Evolutionary conservation across 768 basidiomycete genomes (phyloP).

Genomic region (Termitomyces sp.): DNA sequence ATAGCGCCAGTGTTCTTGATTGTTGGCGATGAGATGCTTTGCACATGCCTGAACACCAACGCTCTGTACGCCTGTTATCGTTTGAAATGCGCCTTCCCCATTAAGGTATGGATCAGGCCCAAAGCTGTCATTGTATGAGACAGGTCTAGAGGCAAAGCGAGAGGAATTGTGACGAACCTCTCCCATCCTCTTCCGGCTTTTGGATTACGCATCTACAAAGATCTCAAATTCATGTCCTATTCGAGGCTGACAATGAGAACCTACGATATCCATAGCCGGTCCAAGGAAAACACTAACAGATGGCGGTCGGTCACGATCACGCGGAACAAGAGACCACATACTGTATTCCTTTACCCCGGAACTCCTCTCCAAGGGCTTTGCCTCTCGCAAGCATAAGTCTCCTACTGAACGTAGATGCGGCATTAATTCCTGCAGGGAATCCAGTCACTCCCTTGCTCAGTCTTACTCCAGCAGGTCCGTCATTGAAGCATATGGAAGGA

Average conservation of each 20-base stretch:
- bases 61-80: too few species aligned
- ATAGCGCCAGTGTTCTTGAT: conserved; percentile 52
- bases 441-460: conserved; percentile 42
- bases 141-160: not conserved
- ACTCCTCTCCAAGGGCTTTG: too few species aligned
- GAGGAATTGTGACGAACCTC: conserved; percentile 17
- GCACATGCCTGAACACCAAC: too few species aligned
- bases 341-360: conserved; percentile 61
- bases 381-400: conserved; percentile 63
- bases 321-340: conserved; percentile 9
- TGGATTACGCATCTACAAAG: conserved; percentile 45
- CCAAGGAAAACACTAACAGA: conserved; percentile 32
- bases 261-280: conserved; percentile 55
- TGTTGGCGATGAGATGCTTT: conserved; percentile 44
- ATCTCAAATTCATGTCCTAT: not conserved
- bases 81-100: too few species aligned
- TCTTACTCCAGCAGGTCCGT: too few species aligned
- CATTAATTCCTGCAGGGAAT: conserved; percentile 57
- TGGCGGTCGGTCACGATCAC: not conserved
- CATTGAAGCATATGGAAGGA: conserved; percentile 43
- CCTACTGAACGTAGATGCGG: conserved; percentile 51
- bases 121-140: conserved; percentile 26
- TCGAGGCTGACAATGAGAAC: not conserved
- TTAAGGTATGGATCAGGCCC: too few species aligned
- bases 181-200: too few species aligned